Conservation (phyloP, 176 grass and related monocot species). For the Aegilops speltoides region DNA sequence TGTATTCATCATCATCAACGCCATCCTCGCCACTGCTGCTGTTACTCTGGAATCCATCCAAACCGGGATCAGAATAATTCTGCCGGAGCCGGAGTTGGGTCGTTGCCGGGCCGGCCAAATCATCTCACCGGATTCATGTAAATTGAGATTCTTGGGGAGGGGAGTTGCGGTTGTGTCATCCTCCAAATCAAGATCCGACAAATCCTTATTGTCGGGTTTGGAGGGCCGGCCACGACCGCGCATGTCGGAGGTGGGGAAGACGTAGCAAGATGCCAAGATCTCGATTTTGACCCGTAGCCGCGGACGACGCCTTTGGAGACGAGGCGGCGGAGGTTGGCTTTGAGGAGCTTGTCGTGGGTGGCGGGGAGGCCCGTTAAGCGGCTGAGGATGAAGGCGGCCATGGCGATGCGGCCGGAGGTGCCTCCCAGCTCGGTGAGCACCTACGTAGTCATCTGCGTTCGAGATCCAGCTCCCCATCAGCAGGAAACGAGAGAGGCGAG, state of each 20-base stretch:
- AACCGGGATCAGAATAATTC: neutral
- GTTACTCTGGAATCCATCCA: no score
- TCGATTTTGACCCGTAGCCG: neutral
- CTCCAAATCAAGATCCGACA: no score
- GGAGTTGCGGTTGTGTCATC: no score
- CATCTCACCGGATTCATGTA: no score
- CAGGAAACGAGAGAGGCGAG: no score
- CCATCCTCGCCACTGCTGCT: no score
- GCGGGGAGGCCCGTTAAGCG: slow-evolving; percentile 46
- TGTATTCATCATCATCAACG: neutral
- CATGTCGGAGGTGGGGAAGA: neutral
- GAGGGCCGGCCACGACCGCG: no score
- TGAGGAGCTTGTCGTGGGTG: slow-evolving; percentile 36
- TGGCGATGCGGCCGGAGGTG: slow-evolving; percentile 33
- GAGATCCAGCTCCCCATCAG: neutral
- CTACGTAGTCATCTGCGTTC: slow-evolving; percentile 33
- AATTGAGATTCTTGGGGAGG: no score
- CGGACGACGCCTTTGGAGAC: slow-evolving; percentile 25
- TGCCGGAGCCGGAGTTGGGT: no score
- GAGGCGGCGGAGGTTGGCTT: slow-evolving; percentile 44
- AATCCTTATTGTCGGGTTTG: no score
- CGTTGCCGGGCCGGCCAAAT: neutral
- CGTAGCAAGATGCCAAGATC: slow-evolving; percentile 25
- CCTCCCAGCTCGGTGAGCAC: slow-evolving; percentile 28
- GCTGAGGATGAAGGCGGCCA: slow-evolving; percentile 35